Evolutionary conservation across 1,139 yeast genomes (phyloP), one percentile per base, ranked within the genome.

Genomic region (Scheffersomyces quercinus): DNA sequence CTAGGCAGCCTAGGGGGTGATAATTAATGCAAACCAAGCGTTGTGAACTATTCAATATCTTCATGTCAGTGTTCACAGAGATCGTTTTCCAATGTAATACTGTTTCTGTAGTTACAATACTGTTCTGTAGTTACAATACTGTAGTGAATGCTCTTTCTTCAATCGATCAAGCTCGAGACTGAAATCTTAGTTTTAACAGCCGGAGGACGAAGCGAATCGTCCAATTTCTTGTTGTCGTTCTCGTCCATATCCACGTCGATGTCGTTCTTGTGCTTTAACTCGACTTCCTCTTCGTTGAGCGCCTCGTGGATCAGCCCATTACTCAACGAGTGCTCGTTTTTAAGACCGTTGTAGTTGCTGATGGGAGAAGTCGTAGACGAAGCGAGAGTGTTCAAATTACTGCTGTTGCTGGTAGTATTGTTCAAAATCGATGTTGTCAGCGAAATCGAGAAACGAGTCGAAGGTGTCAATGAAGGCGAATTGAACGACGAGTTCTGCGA

Each of bases 401-500:
- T 20, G 26, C 26, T 20, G 35, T 31, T 31, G 6, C 24, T 31
- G 5, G 34, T 11, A 26, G 46, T 14, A 4, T 38, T 47, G 35
- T 46, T 45, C 14, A 49, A 40, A n/a, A 49, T 39, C 41, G 65
- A 51, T 43, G 62, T 45, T 37, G 60, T 53, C 39, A 64, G 60
- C 6, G 68, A 60, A 7, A 65, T 55, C 14, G 68, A 63, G 50
- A 64, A 59, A 26, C 70, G 46, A 6, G 60, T 59, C 29, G 59
- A 53, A 9, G 70, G 65, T 7, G 67, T 57, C 38, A 65, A 51
- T 26, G 54, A 51, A 3, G 70, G 66, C 28, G 67, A 65, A 49
- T 60, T 64, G 51, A 64, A 67, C 26, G 70, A 64, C 3, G 70
- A 66, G 44, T 60, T 60, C 51, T 65, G 69, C 11, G 71, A 64